These are phyloP conservation scores for Lactuca sativa DNA, from an alignment of 129 eudicot species.

Conservation along the genomic window DNA sequence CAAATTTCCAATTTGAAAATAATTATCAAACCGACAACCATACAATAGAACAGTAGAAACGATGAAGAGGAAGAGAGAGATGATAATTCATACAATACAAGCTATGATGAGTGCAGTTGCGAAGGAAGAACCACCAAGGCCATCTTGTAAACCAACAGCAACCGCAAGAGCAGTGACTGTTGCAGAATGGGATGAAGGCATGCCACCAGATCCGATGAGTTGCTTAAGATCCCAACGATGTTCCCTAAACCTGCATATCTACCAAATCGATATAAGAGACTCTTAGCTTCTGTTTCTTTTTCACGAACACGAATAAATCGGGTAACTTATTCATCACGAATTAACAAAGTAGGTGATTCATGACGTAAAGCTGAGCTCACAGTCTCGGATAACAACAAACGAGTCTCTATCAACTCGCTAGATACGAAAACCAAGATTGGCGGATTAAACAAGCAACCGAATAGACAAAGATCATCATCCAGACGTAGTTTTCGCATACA, in stretches of 20 bases:
- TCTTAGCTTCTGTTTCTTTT: not conserved
- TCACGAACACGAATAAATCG: too few species aligned
- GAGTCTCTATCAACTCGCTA: slow-evolving; percentile 7
- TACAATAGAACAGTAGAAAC: not conserved
- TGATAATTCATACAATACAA: slow-evolving; percentile 49
- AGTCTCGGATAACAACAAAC: not conserved
- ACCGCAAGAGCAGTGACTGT: slow-evolving; percentile 92
- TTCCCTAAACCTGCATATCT: slow-evolving; percentile 79
- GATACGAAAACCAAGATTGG: not conserved
- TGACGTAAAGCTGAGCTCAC: slow-evolving; percentile 17
- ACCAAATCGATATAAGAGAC: slow-evolving; percentile 48
- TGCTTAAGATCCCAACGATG: slow-evolving; percentile 82
- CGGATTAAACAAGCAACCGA: not conserved
- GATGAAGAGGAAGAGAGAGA: not conserved
- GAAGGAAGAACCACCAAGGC: slow-evolving; percentile 66
- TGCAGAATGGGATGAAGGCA: slow-evolving; percentile 99
- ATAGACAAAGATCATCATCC: not conserved
- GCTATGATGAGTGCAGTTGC: slow-evolving; percentile 71
- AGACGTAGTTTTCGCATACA: not conserved
- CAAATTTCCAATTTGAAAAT: not conserved
- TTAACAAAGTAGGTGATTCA: not conserved
- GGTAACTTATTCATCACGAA: too few species aligned
- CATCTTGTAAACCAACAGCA: slow-evolving; percentile 82
- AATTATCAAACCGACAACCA: not conserved
- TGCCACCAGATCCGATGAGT: slow-evolving; percentile 91